Percentiles rank a stretch among this genome's conserved stretches.
phyloP scores from a whole-genome alignment of 1,139 yeast genomes.

The Meyerozyma athensensis region DNA sequence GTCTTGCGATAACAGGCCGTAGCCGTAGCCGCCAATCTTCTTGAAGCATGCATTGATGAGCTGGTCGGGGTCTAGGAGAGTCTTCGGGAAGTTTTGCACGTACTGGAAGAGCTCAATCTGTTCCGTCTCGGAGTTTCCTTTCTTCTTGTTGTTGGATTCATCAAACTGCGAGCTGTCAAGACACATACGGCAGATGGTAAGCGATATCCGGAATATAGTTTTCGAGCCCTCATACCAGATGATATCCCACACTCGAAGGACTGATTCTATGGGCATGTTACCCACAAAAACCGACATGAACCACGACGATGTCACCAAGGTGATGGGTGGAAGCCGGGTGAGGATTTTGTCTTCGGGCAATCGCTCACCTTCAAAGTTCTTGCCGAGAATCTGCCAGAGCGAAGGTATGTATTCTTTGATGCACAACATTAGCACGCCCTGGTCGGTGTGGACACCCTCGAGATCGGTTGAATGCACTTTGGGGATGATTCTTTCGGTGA shows the following conservation, averaged over 20 bases:
- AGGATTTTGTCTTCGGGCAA: conserved; percentile 59
- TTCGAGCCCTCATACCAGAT: conserved; percentile 90
- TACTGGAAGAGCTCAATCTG: conserved; percentile 86
- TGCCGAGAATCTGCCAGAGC: conserved; percentile 60
- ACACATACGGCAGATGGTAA: conserved; percentile 76
- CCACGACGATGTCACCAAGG: conserved; percentile 95
- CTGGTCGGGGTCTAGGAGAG: conserved; percentile 61
- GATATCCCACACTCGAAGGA: conserved; percentile 90
- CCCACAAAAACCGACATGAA: conserved; percentile 95
- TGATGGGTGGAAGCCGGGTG: conserved; percentile 78
- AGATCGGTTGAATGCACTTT: conserved; percentile 86
- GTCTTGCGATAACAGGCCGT: conserved; percentile 72
- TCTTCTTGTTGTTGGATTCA: conserved; percentile 12
- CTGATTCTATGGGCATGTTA: conserved; percentile 79
- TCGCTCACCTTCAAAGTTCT: conserved; percentile 37
- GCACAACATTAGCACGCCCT: conserved; percentile 88
- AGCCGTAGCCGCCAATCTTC: conserved; percentile 61
- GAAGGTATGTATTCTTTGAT: conserved; percentile 79
- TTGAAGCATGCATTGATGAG: conserved; percentile 74
- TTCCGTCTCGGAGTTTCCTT: conserved; percentile 40
- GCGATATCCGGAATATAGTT: conserved; percentile 74
- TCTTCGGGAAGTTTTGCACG: conserved; percentile 78
- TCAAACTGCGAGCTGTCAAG: conserved; percentile 54
- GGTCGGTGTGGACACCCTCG: conserved; percentile 94
- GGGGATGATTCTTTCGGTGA: conserved; percentile 81